phyloP scores from a whole-genome alignment of 2,329 filamentous ascomycete genomes.

The Penicillium oxalicum region DNA sequence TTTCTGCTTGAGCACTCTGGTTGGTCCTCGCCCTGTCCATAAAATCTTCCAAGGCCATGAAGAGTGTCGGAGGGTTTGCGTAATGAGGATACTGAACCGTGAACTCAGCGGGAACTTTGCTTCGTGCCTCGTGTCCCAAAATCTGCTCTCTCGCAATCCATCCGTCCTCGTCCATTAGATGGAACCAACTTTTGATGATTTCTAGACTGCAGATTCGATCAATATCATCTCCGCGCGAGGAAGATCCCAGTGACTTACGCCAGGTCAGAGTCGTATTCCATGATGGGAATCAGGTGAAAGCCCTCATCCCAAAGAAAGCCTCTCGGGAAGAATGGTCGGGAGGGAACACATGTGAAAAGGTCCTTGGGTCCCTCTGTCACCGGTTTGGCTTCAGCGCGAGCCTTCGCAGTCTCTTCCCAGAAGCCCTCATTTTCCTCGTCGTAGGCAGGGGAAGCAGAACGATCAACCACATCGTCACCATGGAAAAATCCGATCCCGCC shows the following conservation, averaged over 20 bases:
- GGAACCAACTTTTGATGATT: slow-evolving; percentile 93
- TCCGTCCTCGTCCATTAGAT: slow-evolving; percentile 89
- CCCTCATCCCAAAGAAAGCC: slow-evolving; percentile 98
- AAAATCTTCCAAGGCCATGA: slow-evolving; percentile 79
- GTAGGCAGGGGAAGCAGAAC: slow-evolving; percentile 86
- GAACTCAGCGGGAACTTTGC: slow-evolving; percentile 90
- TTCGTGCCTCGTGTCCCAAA: slow-evolving; percentile 81
- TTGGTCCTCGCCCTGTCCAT: slow-evolving; percentile 65
- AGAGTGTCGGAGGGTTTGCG: slow-evolving; percentile 91
- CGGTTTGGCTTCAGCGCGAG: slow-evolving; percentile 62
- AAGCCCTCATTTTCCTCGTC: slow-evolving; percentile 94
- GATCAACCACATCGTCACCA: slow-evolving; percentile 80
- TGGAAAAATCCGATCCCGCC: slow-evolving; percentile 95
- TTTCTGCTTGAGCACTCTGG: slow-evolving; percentile 23
- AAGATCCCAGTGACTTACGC: slow-evolving; percentile 42
- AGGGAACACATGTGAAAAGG: slow-evolving; percentile 86
- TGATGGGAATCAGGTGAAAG: slow-evolving; percentile 84
- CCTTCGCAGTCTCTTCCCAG: slow-evolving; percentile 85
- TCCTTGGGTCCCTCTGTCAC: slow-evolving; percentile 75
- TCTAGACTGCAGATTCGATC: slow-evolving; percentile 49
- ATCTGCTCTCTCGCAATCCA: slow-evolving; percentile 98
- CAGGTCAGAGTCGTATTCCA: slow-evolving; percentile 91
- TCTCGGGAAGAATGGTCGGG: slow-evolving; percentile 88
- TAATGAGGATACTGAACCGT: slow-evolving; percentile 96
- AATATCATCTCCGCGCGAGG: background rate